Base-by-base conservation (phyloP, 2,329 filamentous ascomycete genomes). In the Ophiocordyceps camponoti-leonardi region DNA sequence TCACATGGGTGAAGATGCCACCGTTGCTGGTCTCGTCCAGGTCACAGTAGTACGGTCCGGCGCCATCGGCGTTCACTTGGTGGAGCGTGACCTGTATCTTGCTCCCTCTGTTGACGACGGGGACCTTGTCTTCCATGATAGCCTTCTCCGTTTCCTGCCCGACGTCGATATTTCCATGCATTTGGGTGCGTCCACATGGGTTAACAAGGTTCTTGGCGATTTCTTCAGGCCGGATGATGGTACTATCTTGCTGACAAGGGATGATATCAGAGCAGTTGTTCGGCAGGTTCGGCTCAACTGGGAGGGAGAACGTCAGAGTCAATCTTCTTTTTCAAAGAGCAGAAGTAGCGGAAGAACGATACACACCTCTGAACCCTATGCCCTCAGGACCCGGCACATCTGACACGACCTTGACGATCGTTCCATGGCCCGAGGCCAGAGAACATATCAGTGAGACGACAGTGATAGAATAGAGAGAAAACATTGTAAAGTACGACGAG, bases 171-270 rank as follows among this genome's bases (percentile, higher is more conserved):
- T 72, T 75, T 42, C 79, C 79, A 45, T 63, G 54, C 43, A 74
- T 56, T 56, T 79, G 67, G 10, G 77, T 83, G 49, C 77, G 69
- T 41, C 79, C 79, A 54, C 79, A 82, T 47, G 72, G 67, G 52
- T 75, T 76, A 43, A 75, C 73, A 8, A 71, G 56, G 52, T 74
- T 73, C 45, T 64, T 60, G 7, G 51, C 49, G 52, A 75, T 69
- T 62, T 76, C 67, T 16, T 68, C 69, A 47, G 77, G 73, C 45
- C 70, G 68, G 59, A 82, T 81, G 54, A 80, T 69, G 45, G 75
- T 79, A 12, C 75, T 67, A 47, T 82, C 78, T 50, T 76, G 73
- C 54, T 82, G 77, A 65, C 79, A 81, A 19, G 78, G 77, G 57
- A 68, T 76, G 62, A 79, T 77, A 46, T 65, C 64, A 16, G 75